Conservation (phyloP, 345 rosid genomes). For the Melaleuca quinquenervia region DNA sequence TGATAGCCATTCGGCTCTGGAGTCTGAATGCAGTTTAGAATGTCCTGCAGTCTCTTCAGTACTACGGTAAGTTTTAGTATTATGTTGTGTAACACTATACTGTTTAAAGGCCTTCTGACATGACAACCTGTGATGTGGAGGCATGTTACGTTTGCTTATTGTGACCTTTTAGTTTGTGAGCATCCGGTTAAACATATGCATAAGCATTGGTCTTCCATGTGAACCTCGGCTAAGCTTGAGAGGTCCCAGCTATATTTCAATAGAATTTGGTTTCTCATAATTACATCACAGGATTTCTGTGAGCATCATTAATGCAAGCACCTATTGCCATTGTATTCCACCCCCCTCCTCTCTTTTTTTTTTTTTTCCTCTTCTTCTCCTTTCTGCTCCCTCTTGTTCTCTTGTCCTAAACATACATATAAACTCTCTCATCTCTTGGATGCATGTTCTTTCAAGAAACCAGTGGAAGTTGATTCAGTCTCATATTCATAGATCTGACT, state of each 20-base stretch:
- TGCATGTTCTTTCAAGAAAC: not conserved
- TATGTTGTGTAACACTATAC: not conserved
- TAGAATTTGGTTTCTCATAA: not conserved
- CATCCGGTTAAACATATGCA: not conserved
- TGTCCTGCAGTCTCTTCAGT: conserved; percentile 75
- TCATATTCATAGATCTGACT: not conserved
- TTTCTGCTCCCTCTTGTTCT: not conserved
- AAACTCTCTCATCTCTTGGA: not conserved
- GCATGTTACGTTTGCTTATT: not conserved
- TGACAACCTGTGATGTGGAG: not conserved
- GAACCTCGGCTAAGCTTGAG: not conserved
- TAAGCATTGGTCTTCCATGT: not conserved
- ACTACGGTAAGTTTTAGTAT: conserved; percentile 37
- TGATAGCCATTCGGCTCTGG: conserved; percentile 48
- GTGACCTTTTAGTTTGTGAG: not conserved
- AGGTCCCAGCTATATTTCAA: not conserved
- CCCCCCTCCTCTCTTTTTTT: not conserved
- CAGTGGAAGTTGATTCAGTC: not conserved
- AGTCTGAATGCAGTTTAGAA: conserved; percentile 67
- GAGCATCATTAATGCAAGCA: not conserved
- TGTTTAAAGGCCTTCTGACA: not conserved
- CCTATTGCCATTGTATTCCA: not conserved
- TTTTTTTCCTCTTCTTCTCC: not conserved
- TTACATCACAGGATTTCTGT: not conserved
- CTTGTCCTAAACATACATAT: not conserved